Evolutionary conservation across 73 alveolate genomes (phyloP).

Genomic region (Tetrahymena malaccensis): DNA sequence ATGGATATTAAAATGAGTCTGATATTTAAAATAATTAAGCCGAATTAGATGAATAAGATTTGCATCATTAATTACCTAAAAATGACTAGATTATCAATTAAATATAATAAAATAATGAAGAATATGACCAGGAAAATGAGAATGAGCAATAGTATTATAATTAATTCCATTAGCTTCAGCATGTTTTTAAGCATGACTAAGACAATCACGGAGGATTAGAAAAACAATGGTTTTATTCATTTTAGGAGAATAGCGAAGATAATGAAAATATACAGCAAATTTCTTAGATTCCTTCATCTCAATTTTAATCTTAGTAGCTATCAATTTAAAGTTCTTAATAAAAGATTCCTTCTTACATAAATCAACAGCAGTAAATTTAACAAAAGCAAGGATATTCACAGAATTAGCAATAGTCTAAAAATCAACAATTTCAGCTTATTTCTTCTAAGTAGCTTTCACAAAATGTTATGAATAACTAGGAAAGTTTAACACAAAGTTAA

Average conservation of each 20-base stretch:
- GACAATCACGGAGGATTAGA: background rate
- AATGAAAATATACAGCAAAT: background rate
- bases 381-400: background rate
- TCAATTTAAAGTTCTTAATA: background rate
- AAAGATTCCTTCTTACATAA: background rate
- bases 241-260: background rate
- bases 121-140: background rate
- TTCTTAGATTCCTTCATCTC: background rate
- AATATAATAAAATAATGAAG: background rate
- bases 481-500: background rate
- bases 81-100: background rate
- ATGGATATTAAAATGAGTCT: background rate
- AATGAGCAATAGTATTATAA: background rate
- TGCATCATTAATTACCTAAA: background rate
- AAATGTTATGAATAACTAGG: background rate
- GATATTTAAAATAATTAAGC: background rate
- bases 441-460: background rate
- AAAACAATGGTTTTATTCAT: background rate
- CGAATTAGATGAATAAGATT: background rate
- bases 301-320: background rate
- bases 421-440: background rate
- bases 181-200: background rate
- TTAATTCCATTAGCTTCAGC: background rate
- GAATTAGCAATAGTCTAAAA: background rate
- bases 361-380: background rate